These are phyloP conservation scores for Trypanosoma caninum DNA, from an alignment of 208 protist species.

Conservation along the genomic window DNA sequence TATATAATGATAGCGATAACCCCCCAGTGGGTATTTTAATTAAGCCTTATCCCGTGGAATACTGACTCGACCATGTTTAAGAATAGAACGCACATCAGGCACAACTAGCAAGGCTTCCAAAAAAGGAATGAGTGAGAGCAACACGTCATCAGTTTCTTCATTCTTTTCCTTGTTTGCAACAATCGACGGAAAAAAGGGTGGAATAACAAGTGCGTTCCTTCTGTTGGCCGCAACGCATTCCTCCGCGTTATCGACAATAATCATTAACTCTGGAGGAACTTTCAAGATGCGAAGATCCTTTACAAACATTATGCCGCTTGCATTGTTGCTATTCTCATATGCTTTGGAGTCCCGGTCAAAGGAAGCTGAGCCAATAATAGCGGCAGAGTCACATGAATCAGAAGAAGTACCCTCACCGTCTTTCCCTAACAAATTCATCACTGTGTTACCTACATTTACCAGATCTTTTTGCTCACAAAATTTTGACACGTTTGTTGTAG, in stretches of 20 bases:
- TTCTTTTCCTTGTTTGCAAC: conserved; percentile 4
- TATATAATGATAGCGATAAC: no score
- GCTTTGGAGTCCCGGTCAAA: not conserved
- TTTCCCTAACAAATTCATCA: no score
- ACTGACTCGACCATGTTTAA: conserved; percentile 42
- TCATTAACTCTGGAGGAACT: conserved; percentile 76
- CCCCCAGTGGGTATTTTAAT: no score
- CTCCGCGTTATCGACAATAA: conserved; percentile 87
- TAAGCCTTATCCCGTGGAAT: no score
- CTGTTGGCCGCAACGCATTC: conserved; percentile 74
- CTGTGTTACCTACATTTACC: no score
- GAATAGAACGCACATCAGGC: conserved; percentile 77
- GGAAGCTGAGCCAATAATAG: not conserved
- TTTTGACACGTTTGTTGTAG: not conserved
- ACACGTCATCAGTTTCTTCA: conserved; percentile 52
- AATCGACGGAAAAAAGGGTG: conserved; percentile 67
- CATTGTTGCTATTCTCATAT: not conserved
- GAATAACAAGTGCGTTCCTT: conserved; percentile 77
- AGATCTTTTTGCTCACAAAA: not conserved
- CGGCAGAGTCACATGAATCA: not conserved
- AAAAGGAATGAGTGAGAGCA: conserved; percentile 68
- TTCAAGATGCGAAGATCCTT: conserved; percentile 84
- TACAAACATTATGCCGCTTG: conserved; percentile 39
- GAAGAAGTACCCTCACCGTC: not conserved
- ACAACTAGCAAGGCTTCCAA: conserved; percentile 77